Base-by-base conservation (phyloP, 176 grass and related monocot species). In the Triticum timopheevii region DNA sequence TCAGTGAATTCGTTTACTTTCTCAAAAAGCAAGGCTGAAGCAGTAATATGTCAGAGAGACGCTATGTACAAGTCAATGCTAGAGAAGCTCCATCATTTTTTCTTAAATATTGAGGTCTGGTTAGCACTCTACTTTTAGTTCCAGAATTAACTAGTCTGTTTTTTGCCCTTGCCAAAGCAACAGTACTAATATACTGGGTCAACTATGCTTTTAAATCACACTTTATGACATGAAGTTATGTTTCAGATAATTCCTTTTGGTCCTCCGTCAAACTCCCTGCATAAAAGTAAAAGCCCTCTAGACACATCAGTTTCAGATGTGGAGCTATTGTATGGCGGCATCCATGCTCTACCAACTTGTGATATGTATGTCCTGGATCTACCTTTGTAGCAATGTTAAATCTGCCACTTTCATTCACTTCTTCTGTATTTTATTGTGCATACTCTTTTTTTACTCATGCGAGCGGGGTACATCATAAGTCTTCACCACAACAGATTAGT, bases 61-160 rank as follows among this genome's bases (percentile, higher is more conserved):
- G 77, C 49, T 88, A 88, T 96, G 79, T 96, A 98, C 85, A 91
- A 94, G 82, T 86, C 52, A 30, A 94, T 96, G 91, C 86, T 83
- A 59, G 84, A 94, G 64, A 96, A 92, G 80, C 88, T 96, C 27
- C 78, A 91, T 72, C 45, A 82, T 38, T 87, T 91, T 77, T 90
- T 94, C 80, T 88, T 89, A 47, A 94, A 90, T 76, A 78, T 88
- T 83, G 62, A 91, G 77, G 79, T 90, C 66, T 65, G 64, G 84
- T 81, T 85, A 78, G 44, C 83, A 87, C 10, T 73, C 13, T 82
- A 1, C 27, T 70, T 93, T 88, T 23, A 69, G 52, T 73, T 80
- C 63, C 36, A 67, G 10, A 52, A 61, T 80, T 65, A 74, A 65
- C 47, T 59, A 47, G 19, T 44, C 22, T 58, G 20, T 7, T 3